Conservation (phyloP, 306 rosid species). For the Inga laurina region DNA sequence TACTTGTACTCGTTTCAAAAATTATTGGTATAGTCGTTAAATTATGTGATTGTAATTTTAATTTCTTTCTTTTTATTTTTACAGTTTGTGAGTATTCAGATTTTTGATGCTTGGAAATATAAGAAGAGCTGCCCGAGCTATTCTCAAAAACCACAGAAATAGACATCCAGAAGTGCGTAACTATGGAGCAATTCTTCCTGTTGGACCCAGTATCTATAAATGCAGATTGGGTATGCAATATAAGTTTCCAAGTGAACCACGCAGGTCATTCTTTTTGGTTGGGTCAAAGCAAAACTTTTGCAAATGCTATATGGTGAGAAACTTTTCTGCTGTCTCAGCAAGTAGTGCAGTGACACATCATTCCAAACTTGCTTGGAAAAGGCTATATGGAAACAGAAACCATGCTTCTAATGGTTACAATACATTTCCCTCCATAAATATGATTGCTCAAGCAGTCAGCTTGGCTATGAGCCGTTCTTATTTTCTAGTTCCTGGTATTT, state of each 20-base stretch:
- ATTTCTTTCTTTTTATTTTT: neutral
- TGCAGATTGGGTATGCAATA: constrained; percentile 37
- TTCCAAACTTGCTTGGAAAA: constrained; percentile 60
- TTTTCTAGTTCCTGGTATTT: constrained; percentile 68
- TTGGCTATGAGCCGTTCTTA: constrained; percentile 66
- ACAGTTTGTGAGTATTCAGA: constrained; percentile 45
- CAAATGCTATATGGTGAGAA: constrained; percentile 34
- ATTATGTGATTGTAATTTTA: neutral
- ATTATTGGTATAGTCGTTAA: neutral
- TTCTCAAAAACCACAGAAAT: constrained; percentile 36
- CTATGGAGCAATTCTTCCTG: constrained; percentile 43
- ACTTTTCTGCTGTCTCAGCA: constrained; percentile 40
- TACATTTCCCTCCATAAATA: constrained; percentile 47
- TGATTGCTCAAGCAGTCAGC: constrained; percentile 73
- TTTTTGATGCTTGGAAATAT: constrained; percentile 55
- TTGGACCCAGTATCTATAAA: constrained; percentile 43
- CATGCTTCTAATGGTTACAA: constrained; percentile 35
- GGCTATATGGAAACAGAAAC: constrained; percentile 40
- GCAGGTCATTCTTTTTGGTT: constrained; percentile 35
- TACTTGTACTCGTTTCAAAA: neutral
- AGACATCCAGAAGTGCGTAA: constrained; percentile 38
- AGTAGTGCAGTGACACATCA: constrained; percentile 42
- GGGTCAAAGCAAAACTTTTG: constrained; percentile 36
- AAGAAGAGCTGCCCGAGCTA: constrained; percentile 49
- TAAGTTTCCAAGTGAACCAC: constrained; percentile 35